A percentile compares a stretch with the other conserved stretches of the same genome.
These are phyloP conservation scores for Cinchona pubescens DNA, from an alignment of 257 asterid species.

Conservation along the genomic window DNA sequence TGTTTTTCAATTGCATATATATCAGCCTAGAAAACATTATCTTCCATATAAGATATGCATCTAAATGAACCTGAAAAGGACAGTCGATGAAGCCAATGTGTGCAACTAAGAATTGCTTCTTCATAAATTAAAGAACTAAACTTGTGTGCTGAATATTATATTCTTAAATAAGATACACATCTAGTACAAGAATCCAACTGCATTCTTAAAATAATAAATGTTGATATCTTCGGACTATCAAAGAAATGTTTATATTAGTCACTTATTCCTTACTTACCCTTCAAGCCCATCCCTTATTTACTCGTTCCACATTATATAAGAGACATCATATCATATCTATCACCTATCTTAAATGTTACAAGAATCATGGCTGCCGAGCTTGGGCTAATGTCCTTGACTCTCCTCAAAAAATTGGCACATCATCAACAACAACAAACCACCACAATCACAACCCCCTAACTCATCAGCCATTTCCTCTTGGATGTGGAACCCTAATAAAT, in stretches of 20 bases:
- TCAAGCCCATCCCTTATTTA: conserved; percentile 52
- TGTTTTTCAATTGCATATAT: not conserved
- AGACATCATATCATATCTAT: conserved; percentile 16
- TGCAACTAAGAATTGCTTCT: not conserved
- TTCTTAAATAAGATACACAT: not conserved
- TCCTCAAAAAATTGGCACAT: conserved; percentile 17
- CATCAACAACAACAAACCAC: conserved; percentile 18
- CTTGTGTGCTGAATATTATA: not conserved
- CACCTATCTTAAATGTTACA: conserved; percentile 34
- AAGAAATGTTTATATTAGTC: not conserved
- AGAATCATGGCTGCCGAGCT: conserved; percentile 38
- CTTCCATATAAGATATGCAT: conserved; percentile 3
- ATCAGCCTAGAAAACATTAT: not conserved
- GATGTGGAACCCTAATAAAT: conserved; percentile 38
- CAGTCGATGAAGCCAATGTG: conserved; percentile 27
- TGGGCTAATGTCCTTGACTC: conserved; percentile 23
- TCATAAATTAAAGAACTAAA: not conserved
- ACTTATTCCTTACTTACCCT: conserved; percentile 40
- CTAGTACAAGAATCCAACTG: conserved; percentile 16
- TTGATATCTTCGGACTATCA: conserved; percentile 19
- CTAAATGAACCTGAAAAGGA: not conserved
- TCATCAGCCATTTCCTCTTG: not conserved
- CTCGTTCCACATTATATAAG: conserved; percentile 5
- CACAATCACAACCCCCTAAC: not conserved
- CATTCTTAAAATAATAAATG: not conserved